Conservation (phyloP, 2,329 filamentous ascomycete species). For the Penicillium concentricum region DNA sequence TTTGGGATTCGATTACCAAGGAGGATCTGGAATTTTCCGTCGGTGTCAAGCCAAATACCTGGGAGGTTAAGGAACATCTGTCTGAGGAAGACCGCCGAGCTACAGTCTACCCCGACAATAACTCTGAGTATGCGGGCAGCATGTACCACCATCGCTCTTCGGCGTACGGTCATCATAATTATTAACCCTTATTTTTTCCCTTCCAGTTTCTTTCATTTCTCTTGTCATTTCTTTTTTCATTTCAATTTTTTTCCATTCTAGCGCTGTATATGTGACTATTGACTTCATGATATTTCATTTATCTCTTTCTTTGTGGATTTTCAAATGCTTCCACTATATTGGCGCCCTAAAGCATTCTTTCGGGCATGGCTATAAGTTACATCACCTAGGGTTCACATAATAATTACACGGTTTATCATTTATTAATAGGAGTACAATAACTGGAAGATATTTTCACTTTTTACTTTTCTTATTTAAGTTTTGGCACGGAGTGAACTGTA, state of each 20-base stretch:
- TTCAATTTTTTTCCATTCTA: neutral
- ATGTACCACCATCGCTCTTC: constrained; percentile 44
- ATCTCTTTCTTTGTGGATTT: constrained; percentile 7
- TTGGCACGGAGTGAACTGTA: neutral
- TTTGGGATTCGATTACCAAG: constrained; percentile 98
- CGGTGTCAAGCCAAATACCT: constrained; percentile 91
- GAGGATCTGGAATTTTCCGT: constrained; percentile 99
- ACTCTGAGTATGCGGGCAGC: constrained; percentile 47
- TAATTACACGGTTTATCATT: neutral
- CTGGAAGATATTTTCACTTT: neutral
- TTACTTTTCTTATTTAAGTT: neutral
- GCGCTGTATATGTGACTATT: constrained; percentile 18
- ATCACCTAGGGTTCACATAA: neutral
- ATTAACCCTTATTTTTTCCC: constrained; percentile 22
- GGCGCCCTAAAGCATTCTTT: neutral
- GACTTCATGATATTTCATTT: constrained; percentile 12
- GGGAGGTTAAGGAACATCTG: constrained; percentile 93
- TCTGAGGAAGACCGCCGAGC: constrained; percentile 75
- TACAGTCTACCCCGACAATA: constrained; percentile 66
- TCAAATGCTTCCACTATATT: neutral
- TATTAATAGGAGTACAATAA: neutral
- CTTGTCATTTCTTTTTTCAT: neutral
- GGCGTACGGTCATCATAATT: constrained; percentile 38
- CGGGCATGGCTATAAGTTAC: neutral
- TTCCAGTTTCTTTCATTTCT: neutral